Percentiles rank a stretch among this genome's conserved stretches.
Conservation (phyloP, 768 basidiomycete species). For the Leccinum disarticulatum region DNA sequence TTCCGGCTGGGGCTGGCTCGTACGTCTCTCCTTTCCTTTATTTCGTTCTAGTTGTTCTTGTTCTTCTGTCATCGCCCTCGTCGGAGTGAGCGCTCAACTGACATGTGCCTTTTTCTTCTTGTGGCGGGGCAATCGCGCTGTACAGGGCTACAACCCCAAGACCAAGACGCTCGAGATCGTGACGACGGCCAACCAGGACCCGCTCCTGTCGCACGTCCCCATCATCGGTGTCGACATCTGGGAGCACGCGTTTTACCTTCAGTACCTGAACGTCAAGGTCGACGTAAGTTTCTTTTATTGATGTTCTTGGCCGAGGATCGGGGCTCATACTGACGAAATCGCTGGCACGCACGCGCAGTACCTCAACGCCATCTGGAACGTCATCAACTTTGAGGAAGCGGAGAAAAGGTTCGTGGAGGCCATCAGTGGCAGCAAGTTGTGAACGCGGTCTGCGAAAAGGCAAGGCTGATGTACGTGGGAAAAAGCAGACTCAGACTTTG, state of each 20-base stretch:
- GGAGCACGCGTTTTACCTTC: slow-evolving; percentile 96
- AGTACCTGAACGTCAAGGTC: slow-evolving; percentile 93
- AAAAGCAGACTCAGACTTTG: not conserved
- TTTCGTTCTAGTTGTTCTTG: slow-evolving; percentile 30
- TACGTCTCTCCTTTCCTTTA: slow-evolving; percentile 29
- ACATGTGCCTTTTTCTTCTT: not conserved
- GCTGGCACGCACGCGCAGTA: slow-evolving; percentile 42
- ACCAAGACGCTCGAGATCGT: slow-evolving; percentile 77
- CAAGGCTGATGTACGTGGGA: too few relatives aligned
- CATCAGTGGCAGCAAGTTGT: slow-evolving; percentile 34
- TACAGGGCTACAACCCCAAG: slow-evolving; percentile 65
- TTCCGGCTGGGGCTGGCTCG: slow-evolving; percentile 96
- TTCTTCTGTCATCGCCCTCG: not conserved
- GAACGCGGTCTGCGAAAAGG: slow-evolving; percentile 5
- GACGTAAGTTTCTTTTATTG: slow-evolving; percentile 59
- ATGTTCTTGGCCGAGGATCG: not conserved
- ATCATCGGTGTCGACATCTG: slow-evolving; percentile 93
- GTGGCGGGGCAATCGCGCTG: not conserved
- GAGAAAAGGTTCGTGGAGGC: slow-evolving; percentile 58
- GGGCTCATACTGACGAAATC: not conserved
- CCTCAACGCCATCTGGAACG: slow-evolving; percentile 72
- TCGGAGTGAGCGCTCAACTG: not conserved
- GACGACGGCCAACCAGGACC: slow-evolving; percentile 97
- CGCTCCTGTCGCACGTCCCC: slow-evolving; percentile 70
- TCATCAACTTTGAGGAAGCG: slow-evolving; percentile 73